Conservation (phyloP, 805 yeast genomes). For the Blastobotrys attinorum region DNA sequence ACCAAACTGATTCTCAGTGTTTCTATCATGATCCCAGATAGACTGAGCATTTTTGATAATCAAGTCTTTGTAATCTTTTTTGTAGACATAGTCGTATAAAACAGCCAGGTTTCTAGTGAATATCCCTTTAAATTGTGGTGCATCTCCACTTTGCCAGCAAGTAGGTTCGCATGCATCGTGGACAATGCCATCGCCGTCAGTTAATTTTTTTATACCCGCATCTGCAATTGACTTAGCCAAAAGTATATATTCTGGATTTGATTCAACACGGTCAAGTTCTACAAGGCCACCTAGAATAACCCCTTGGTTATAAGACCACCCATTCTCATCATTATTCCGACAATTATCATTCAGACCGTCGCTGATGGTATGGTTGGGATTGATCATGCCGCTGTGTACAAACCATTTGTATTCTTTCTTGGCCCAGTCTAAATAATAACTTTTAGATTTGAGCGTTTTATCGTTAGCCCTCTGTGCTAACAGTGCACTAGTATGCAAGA, state of each 20-base stretch:
- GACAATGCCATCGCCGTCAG: conserved; percentile 4
- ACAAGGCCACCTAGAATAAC: conserved; percentile 13
- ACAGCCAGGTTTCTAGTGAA: conserved; percentile 7
- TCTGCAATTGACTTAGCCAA: conserved; percentile 7
- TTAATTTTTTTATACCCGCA: conserved; percentile 1
- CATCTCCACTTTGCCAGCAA: conserved; percentile 4
- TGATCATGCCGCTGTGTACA: conserved; percentile 6
- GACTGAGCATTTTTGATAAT: conserved; percentile 4
- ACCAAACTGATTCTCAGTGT: conserved; percentile 5
- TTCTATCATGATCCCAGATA: conserved; percentile 5
- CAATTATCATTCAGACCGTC: conserved; percentile 12
- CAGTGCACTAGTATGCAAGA: conserved; percentile 7
- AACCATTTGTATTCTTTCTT: conserved; percentile 9
- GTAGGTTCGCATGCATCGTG: conserved; percentile 10
- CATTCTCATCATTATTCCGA: conserved; percentile 5
- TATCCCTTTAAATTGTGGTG: conserved; percentile 6
- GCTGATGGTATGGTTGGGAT: conserved; percentile 5
- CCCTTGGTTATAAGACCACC: conserved; percentile 14
- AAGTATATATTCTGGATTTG: background rate
- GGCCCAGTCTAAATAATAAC: conserved; percentile 10
- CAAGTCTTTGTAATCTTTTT: background rate
- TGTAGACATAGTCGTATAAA: background rate
- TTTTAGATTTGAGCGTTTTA: background rate
- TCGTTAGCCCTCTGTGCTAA: conserved; percentile 8
- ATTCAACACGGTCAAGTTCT: conserved; percentile 4